These are phyloP conservation scores for Primulina huaijiensis DNA, from an alignment of 257 asterid genomes.

Conservation along the genomic window DNA sequence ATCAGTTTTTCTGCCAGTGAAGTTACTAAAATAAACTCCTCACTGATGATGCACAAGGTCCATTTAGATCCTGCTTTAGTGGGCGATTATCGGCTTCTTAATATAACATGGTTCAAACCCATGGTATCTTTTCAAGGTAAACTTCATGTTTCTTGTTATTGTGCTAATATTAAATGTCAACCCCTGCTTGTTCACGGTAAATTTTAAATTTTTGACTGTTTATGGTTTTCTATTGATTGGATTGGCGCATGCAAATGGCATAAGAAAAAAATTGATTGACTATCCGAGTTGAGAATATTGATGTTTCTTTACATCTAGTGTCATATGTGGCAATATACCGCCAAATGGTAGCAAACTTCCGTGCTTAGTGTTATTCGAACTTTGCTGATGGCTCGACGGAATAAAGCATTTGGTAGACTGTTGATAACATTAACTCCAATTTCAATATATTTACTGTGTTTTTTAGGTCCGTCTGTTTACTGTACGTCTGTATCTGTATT, in stretches of 20 bases:
- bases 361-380: conserved; percentile 4
- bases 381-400: conserved; percentile 17
- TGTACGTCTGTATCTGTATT: background rate
- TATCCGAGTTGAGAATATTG: conserved; percentile 14
- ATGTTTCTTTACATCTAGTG: conserved; percentile 11
- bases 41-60: conserved; percentile 58
- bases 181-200: conserved; percentile 6
- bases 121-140: conserved; percentile 68
- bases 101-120: conserved; percentile 75
- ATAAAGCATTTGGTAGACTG: conserved; percentile 7
- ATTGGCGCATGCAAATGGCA: conserved; percentile 1
- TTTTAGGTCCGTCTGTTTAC: no score
- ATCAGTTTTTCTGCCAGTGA: conserved; percentile 64
- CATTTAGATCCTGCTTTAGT: conserved; percentile 71
- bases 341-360: conserved; percentile 3
- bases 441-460: no score
- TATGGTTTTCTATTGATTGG: conserved; percentile 13
- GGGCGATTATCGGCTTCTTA: conserved; percentile 77
- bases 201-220: background rate
- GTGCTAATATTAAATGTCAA: conserved; percentile 7
- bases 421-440: background rate
- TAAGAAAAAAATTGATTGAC: background rate
- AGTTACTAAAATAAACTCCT: conserved; percentile 62
- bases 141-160: conserved; percentile 21
- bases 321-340: conserved; percentile 8